Base-by-base conservation (phyloP, 768 basidiomycete genomes). In the Xerocomellus intermedius region DNA sequence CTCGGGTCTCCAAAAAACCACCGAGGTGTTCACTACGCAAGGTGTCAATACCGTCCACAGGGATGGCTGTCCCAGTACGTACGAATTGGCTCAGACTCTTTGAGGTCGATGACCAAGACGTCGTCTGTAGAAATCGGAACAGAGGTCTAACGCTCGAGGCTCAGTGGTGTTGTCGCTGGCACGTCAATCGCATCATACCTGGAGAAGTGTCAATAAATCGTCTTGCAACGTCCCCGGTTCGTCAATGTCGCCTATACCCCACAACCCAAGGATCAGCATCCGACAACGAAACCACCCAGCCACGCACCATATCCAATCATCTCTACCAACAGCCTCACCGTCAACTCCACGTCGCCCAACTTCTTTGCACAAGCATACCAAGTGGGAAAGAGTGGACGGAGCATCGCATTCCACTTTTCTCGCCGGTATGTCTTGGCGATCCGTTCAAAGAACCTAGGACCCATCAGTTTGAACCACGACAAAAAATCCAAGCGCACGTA, bases 341-440 rank as follows among this genome's bases (percentile, higher is more conserved):
- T 86, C 16, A 86, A 76, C 54, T 90, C 90, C 19, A 90, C 82
- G 61, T 92, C 86, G 0, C 84, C 88, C 2, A 91, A 76, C 62
- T 82, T 82, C 67, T 87, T 86, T 1, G 90, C 89, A 68, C 91
- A 95, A 3, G 84, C 77, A 71, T 91, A 91, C 90, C 91, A 94
- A 35, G 85, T 84, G 36, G 77, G 75, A 42, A 95, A 76, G 12
- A 97, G 81, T 8, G 91, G 84, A 45, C 79, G 78, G 16, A 96
- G 78, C 74, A 97, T 80, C 0, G 80, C 66, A 9, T 77, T 75
- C 94, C 94, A 98, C 47, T 80, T 77, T 69, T 98, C 94, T 48
- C 82, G 77, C n/a, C 89, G 83, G 66, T 97, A 98, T 0, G 86
- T 89, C 68, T 84, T 88, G 1, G 89, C 87, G 55, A 98, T 96